Base-by-base conservation (phyloP, 768 basidiomycete genomes). In the Boletus bicolor region DNA sequence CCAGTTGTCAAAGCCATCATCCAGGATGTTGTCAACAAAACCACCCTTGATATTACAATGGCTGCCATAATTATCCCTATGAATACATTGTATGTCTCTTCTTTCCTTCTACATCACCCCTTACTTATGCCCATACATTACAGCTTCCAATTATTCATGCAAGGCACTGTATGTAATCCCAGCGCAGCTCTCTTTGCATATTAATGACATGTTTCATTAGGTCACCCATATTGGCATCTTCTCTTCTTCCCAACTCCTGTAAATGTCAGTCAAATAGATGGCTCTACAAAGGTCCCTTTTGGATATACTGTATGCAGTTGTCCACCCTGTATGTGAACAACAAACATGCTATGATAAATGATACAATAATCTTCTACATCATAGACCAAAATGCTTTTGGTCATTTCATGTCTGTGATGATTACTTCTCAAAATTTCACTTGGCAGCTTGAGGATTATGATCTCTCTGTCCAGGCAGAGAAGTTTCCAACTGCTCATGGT, bases 171-270 rank as follows among this genome's bases (percentile, higher is more conserved):
- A 71, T 57, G 74, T 58, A 60, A 53, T 14, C 19, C 10, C 19
- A 50, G 11, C 47, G 30, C 19, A 38, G 0, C 32, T 14, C 11
- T 21, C 37, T 44, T 44, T 28, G 14, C 19, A 10, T 26, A 38
- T 42, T 46, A 21, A 21, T 21, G 21, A 50, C 37, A 35, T 15
- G 6, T 54, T 41, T 38, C 53, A 49, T 44, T 30, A 85, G 83
- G 85, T 85, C 30, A 75, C 80, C 21, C 87, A 90, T 63, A 82
- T 87, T 2, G 85, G 87, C 44, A 78, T 83, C 36, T 78, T 90
- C 64, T 68, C 79, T 61, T 74, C 44, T 90, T 89, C 64, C 76
- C 76, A 10, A 72, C 83, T 34, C 78, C 81, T 1, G 75, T 87
- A 37, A 69, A 77, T 10, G 82, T 89, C 24, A 75, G 76, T 35